Evolutionary conservation across 305 asterid species (phyloP).

Genomic region (Salvia sclarea): DNA sequence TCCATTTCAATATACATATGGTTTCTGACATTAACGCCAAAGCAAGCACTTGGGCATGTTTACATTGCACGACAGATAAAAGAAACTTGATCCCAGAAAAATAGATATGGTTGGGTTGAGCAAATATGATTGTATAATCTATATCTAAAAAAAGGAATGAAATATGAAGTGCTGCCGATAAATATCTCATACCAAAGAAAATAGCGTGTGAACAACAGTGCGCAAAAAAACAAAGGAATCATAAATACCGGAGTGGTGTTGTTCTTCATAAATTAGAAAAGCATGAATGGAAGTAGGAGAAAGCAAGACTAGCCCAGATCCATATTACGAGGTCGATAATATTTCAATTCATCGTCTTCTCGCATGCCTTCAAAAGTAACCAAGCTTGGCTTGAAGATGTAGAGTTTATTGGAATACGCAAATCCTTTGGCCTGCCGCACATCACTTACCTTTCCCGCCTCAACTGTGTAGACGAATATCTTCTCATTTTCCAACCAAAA

Average conservation of each 20-base stretch:
- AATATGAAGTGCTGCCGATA: too few relatives aligned
- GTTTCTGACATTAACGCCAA: neutral
- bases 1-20: neutral
- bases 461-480: constrained; percentile 2
- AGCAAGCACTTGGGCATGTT: neutral
- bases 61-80: neutral
- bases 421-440: neutral
- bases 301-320: neutral
- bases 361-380: constrained; percentile 33
- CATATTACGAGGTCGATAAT: neutral
- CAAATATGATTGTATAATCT: too few relatives aligned
- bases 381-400: constrained; percentile 29
- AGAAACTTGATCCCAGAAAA: too few relatives aligned
- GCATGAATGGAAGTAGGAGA: too few relatives aligned
- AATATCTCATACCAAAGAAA: too few relatives aligned
- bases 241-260: too few relatives aligned
- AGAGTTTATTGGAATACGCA: neutral
- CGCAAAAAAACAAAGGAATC: too few relatives aligned
- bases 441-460: neutral
- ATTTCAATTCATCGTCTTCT: neutral
- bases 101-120: too few relatives aligned
- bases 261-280: too few relatives aligned
- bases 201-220: too few relatives aligned
- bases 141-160: too few relatives aligned
- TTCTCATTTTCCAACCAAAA: constrained; percentile 16